Evolutionary conservation across 2,329 filamentous ascomycete genomes (phyloP), one percentile per base, ranked within the genome.

Genomic region (Fusarium equiseti): DNA sequence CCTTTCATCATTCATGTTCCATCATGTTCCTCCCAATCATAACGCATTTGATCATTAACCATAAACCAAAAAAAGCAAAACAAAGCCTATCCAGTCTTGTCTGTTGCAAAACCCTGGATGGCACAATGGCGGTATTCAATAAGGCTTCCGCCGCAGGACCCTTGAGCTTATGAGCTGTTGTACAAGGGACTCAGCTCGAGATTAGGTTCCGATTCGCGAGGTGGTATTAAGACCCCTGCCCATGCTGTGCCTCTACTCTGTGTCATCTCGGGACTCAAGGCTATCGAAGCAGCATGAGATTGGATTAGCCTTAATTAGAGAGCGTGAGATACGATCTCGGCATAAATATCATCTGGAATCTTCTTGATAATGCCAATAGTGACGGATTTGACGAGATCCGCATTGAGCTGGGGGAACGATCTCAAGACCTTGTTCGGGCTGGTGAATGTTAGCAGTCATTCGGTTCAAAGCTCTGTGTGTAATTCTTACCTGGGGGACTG

Each of bases 381-480:
- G 60, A 97, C 88, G 48, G 90, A 90, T 79, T 97, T 96, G 76
- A 97, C 92, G 71, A 91, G 90, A 74, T 93, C 91, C 7, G 95
- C 92, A 73, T 97, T 90, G 27, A 98, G 85, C 7, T 92, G 89
- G 9, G 95, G 95, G 74, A 98, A 94, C 3, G 92, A 95, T 60
- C 95, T 88, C n/a, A 98, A 85, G 18, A 97, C 88, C 77, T 96
- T 96, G 77, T 97, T 98, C 12, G 96, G 96, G 76, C 96, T 98
- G n/a, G 18, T 51, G 75, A 29, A n/a, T 10, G 32, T 81, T 71
- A 79, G 74, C 48, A 63, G 18, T 20, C 15, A 16, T 26, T 11
- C 43, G 16, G 26, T 35, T 22, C 7, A 45, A 48, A 42, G 6
- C 6, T 9, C 44, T 32, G 58, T 60, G 54, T 12, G 11, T 38